Evolutionary conservation across 2,329 filamentous ascomycete species (phyloP), one percentile per base, ranked within the genome.

Genomic region (Apiospora koreana): DNA sequence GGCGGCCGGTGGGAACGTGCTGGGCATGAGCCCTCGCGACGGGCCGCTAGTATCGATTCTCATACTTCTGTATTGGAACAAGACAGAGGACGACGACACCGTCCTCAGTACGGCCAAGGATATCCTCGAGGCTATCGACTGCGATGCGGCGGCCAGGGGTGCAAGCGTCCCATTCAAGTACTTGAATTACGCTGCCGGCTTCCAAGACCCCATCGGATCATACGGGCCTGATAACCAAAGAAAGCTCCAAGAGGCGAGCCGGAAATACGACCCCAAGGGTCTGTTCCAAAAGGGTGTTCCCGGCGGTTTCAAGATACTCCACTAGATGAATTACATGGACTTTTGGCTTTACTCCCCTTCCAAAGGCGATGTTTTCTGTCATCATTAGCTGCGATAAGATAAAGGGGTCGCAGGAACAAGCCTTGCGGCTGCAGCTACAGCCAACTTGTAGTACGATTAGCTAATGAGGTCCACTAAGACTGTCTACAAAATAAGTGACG

Each of bases 121-220:
- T 6, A 23, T 54, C 31, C 14, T 46, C 21, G 35, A 48, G 4
- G n/a, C 42, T n/a, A 46, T 70, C 41, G 23, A 25, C n/a, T 45
- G 41, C 16, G 69, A 65, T 18, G n/a, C n/a, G n/a, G n/a, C n/a
- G n/a, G n/a, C n/a, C n/a, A n/a, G n/a, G n/a, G n/a, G n/a, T n/a
- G n/a, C n/a, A n/a, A n/a, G n/a, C n/a, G n/a, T n/a, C n/a, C n/a
- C n/a, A n/a, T n/a, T n/a, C 46, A 38, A 45, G 43, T 65, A 86
- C 73, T 79, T 84, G 65, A 86, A 86, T 73, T 86, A 87, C 69
- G 84, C 84, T 0, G 78, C 80, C 14, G 74, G 76, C 46, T 77
- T 77, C 31, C 83, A 86, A 71, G 74, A 83, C 38, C 80, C 84
- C 0, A 76, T 86, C 31, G 41, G 73, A 0, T 75, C 79, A 16